A percentile compares a stretch with the other conserved stretches of the same genome.
Evolutionary conservation across 2,329 filamentous ascomycete genomes (phyloP).

Genomic region (Nemania sp.): DNA sequence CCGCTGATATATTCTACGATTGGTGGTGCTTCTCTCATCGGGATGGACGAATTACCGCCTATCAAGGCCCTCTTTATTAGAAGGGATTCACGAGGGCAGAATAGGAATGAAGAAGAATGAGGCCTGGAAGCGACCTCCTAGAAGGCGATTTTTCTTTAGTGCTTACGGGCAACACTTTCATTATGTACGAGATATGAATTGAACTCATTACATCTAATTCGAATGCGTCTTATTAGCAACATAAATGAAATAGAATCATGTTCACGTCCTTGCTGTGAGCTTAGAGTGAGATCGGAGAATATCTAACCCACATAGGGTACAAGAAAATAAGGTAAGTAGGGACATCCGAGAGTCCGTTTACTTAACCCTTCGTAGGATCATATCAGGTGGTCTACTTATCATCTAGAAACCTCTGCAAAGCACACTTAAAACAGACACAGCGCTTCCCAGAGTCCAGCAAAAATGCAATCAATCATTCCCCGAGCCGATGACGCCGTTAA

Average conservation of each 20-base stretch:
- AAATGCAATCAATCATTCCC: slow-evolving; percentile 1
- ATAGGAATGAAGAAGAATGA: neutral
- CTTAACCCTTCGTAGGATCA: neutral
- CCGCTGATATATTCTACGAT: too few relatives aligned
- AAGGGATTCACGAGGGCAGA: neutral
- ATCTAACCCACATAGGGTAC: neutral
- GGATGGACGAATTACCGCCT: too few relatives aligned
- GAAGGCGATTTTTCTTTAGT: neutral
- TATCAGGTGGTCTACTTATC: neutral
- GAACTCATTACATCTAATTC: neutral
- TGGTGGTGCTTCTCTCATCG: too few relatives aligned
- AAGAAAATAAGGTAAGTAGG: neutral
- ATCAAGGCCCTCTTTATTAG: too few relatives aligned
- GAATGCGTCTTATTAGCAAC: neutral
- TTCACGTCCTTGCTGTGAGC: neutral
- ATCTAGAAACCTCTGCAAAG: neutral
- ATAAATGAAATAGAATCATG: neutral
- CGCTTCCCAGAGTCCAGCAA: neutral
- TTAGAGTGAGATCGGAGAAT: neutral
- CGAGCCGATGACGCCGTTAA: slow-evolving; percentile 1
- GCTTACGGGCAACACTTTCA: neutral
- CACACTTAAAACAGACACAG: neutral
- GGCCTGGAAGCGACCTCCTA: too few relatives aligned
- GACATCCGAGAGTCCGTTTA: neutral
- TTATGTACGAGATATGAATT: neutral